Base-by-base conservation (phyloP, 805 yeast species). In the Ogataea wickerhamii region DNA sequence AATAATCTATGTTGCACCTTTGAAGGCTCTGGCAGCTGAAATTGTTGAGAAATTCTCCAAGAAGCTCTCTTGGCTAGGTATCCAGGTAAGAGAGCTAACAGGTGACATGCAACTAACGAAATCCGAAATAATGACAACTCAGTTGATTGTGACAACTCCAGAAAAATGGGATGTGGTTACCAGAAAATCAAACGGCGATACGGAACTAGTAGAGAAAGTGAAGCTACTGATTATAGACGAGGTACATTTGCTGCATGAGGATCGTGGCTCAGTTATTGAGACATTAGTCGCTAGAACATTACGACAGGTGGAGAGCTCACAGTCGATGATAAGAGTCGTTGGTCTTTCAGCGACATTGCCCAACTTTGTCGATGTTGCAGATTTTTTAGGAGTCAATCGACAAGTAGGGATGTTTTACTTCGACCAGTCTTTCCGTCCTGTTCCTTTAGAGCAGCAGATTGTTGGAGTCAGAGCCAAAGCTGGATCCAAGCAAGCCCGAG, bases 141-240 rank as follows among this genome's bases (percentile, higher is more conserved):
- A 88, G 57, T 72, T 88, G 28, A 84, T 88, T 46, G 96, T 88
- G 2, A 89, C 96, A 0, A 88, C 97, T 0, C 97, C 97, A 0
- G 97, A 88, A 56, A 88, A 88, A 60, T 88, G 97, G 97, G 97
- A 88, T 64, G 97, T 93, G 2, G 96, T 93, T 2, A 91, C 98
- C 0, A 76, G 98, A 56, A 93, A 93, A 56, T 82, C 89, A 26
- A 82, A 74, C 49, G 97, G 96, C 36, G 97, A 89, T 52, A 78
- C 77, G 34, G 95, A 88, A 49, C 61, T 89, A 32, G 86, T 87
- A 2, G 78, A 84, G 10, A 88, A 87, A 51, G 94, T 93, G 7
- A 86, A 82, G 58, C 64, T 93, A 11, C 65, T 93, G 40, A 87
- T 93, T 42, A 89, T 93, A 44, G 98, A 93, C 69, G 98, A 93